These are phyloP conservation scores for Alternaria consortialis DNA, from an alignment of 2,329 filamentous ascomycete genomes.

Conservation along the genomic window DNA sequence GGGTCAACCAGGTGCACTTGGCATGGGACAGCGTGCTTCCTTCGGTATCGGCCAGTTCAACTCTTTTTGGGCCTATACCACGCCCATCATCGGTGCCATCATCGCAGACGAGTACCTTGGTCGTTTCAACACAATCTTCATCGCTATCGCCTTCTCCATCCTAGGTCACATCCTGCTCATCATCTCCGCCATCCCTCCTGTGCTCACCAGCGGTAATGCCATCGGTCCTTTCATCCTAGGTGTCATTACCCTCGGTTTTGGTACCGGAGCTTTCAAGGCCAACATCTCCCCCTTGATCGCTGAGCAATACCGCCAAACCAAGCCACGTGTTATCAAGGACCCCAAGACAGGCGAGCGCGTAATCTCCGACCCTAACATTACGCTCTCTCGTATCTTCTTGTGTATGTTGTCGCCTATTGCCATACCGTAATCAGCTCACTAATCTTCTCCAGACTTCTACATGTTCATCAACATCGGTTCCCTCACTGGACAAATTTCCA, in stretches of 20 bases:
- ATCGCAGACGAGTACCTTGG: constrained; percentile 67
- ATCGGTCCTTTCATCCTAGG: constrained; percentile 62
- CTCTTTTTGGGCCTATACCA: constrained; percentile 53
- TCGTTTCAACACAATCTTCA: constrained; percentile 69
- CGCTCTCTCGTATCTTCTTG: constrained; percentile 69
- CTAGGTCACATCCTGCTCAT: constrained; percentile 65
- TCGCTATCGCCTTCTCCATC: constrained; percentile 58
- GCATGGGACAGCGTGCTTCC: constrained; percentile 50
- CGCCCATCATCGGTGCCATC: constrained; percentile 62
- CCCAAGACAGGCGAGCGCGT: constrained; percentile 69
- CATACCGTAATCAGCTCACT: background rate
- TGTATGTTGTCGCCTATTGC: constrained; percentile 10
- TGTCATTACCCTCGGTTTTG: constrained; percentile 58
- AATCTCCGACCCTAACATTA: constrained; percentile 74
- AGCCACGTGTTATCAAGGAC: constrained; percentile 64
- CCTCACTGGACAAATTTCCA: constrained; percentile 73
- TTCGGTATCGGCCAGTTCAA: constrained; percentile 51
- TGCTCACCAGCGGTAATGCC: constrained; percentile 53
- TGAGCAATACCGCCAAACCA: constrained; percentile 71
- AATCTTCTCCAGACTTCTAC: background rate
- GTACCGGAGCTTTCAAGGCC: constrained; percentile 59
- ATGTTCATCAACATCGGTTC: constrained; percentile 64
- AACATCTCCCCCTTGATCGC: constrained; percentile 70
- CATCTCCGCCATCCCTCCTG: constrained; percentile 62
- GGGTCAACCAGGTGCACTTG: constrained; percentile 48